Conservation (phyloP, 2,329 filamentous ascomycete species). For the Colletotrichum camelliae region DNA sequence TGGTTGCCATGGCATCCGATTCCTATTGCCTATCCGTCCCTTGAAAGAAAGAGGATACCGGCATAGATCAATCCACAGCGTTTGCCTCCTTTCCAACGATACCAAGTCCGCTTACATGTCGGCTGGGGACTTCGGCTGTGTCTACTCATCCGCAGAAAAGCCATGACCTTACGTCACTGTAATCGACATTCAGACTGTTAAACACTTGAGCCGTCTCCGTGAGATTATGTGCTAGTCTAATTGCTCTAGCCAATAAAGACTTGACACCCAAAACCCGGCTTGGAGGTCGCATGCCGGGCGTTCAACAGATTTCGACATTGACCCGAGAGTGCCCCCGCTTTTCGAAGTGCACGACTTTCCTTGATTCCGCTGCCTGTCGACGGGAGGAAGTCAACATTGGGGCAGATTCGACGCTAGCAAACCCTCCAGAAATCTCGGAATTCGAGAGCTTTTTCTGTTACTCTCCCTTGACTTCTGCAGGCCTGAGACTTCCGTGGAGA, state of each 20-base stretch:
- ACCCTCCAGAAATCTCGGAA: not conserved
- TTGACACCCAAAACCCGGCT: not conserved
- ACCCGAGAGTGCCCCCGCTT: not conserved
- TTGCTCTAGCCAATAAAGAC: no score
- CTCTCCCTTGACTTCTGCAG: not conserved
- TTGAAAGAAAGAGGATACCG: no score
- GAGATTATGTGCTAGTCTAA: no score
- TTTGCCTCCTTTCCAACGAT: no score
- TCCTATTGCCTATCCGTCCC: no score
- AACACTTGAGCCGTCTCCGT: no score
- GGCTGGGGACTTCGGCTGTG: no score
- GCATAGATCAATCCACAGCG: no score
- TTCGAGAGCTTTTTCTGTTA: not conserved
- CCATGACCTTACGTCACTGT: no score
- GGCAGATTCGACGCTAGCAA: not conserved
- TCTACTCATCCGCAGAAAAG: no score
- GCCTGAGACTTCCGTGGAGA: not conserved
- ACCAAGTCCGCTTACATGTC: no score
- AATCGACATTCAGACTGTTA: no score
- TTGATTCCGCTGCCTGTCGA: not conserved
- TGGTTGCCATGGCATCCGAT: not conserved
- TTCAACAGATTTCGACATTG: not conserved
- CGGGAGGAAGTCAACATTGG: not conserved
- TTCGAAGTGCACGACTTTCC: not conserved
- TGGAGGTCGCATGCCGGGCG: not conserved